Evolutionary conservation across 148 eudicot species (phyloP).

Genomic region (Chenopodium berlandieri): DNA sequence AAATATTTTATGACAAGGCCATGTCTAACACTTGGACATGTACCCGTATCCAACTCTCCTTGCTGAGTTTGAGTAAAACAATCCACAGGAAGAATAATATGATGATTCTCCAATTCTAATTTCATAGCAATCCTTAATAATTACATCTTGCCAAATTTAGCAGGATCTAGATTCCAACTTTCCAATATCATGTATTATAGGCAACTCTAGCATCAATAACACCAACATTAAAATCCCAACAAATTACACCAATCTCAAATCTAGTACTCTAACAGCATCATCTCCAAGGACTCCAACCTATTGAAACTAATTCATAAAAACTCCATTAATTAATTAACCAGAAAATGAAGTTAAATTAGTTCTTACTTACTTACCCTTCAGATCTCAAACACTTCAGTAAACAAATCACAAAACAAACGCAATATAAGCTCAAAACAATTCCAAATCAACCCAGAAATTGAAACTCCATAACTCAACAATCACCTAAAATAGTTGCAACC

Average conservation of each 20-base stretch:
- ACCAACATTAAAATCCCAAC: not conserved
- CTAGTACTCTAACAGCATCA: not conserved
- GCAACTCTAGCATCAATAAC: not conserved
- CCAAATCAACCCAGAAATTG: constrained; percentile 4
- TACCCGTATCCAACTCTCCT: too few relatives aligned
- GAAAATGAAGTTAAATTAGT: not conserved
- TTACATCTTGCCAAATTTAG: constrained; percentile 6
- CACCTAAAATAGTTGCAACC: not conserved
- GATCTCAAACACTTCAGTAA: not conserved
- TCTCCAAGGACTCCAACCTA: not conserved
- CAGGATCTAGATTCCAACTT: not conserved
- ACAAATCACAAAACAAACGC: not conserved
- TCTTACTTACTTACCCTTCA: constrained; percentile 1
- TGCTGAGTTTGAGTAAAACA: too few relatives aligned
- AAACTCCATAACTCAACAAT: not conserved
- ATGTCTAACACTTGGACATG: too few relatives aligned
- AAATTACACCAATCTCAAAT: not conserved
- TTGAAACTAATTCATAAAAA: not conserved
- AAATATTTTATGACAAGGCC: too few relatives aligned
- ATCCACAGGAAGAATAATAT: too few relatives aligned
- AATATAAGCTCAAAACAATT: not conserved
- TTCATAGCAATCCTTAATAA: constrained; percentile 18
- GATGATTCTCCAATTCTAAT: not conserved
- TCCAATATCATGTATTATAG: not conserved
- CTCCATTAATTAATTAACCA: not conserved